These are phyloP conservation scores for Medicago truncatula DNA, from an alignment of 306 rosid genomes.

Conservation along the genomic window DNA sequence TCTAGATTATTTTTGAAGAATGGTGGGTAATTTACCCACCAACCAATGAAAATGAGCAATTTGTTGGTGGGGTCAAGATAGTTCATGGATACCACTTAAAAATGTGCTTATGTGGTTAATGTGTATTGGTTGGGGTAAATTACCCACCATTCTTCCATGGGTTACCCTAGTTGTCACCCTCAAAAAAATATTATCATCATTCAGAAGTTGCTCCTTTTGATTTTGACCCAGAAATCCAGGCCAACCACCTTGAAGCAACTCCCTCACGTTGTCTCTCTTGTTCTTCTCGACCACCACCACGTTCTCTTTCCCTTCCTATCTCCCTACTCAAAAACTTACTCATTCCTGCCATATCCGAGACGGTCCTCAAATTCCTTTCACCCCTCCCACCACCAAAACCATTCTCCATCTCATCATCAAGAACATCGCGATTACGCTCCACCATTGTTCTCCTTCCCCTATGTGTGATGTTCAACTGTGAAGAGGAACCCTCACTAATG, in stretches of 20 bases:
- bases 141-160: too few relatives aligned
- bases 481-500: conserved; percentile 26
- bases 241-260: conserved; percentile 53
- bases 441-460: not conserved
- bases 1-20: too few relatives aligned
- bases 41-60: too few relatives aligned
- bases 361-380: conserved; percentile 50
- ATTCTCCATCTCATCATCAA: conserved; percentile 9
- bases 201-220: not conserved
- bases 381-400: conserved; percentile 24
- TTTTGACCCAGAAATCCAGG: conserved; percentile 5
- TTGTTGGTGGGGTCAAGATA: too few relatives aligned
- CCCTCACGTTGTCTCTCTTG: conserved; percentile 42
- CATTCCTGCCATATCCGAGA: conserved; percentile 66
- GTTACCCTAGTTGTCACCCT: too few relatives aligned
- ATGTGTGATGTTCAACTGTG: not conserved
- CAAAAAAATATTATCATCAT: not conserved
- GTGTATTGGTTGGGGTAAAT: too few relatives aligned
- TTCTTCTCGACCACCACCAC: conserved; percentile 23
- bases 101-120: too few relatives aligned
- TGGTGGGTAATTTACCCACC: too few relatives aligned
- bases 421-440: not conserved
- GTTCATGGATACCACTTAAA: too few relatives aligned
- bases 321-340: conserved; percentile 36
- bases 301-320: conserved; percentile 6